These are phyloP conservation scores for Pueraria montana DNA, from an alignment of 306 rosid genomes.

Conservation along the genomic window DNA sequence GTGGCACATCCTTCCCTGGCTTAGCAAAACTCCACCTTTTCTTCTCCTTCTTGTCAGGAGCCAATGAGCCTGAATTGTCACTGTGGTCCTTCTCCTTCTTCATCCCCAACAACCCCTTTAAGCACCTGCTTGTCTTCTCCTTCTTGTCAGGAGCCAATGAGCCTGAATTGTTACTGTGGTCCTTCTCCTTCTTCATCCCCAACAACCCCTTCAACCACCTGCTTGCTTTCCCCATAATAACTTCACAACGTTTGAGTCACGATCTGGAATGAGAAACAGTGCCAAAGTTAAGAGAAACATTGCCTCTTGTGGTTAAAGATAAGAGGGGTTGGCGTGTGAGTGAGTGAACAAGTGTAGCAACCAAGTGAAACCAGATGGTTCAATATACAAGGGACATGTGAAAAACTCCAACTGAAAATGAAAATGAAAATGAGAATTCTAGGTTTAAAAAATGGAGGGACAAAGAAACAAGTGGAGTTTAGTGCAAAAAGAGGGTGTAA, in stretches of 20 bases:
- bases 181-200: constrained; percentile 88
- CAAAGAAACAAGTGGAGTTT: constrained; percentile 44
- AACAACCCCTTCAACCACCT: constrained; percentile 89
- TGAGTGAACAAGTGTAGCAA: constrained; percentile 45
- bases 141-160: constrained; percentile 51
- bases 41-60: too few relatives aligned
- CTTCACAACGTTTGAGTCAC: constrained; percentile 36
- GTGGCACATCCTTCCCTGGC: constrained; percentile 58
- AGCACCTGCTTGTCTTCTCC: too few relatives aligned
- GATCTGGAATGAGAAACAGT: constrained; percentile 45
- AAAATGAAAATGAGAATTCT: neutral
- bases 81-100: too few relatives aligned
- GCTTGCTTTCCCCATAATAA: constrained; percentile 74
- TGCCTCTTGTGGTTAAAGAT: neutral
- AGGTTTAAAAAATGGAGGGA: constrained; percentile 39
- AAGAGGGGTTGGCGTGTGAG: constrained; percentile 3
- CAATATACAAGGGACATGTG: constrained; percentile 8
- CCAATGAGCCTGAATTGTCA: too few relatives aligned
- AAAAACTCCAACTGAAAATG: neutral
- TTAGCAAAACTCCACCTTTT: constrained; percentile 89
- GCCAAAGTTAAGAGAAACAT: neutral
- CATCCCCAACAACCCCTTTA: too few relatives aligned
- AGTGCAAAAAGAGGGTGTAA: constrained; percentile 42
- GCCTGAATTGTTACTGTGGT: constrained; percentile 52
- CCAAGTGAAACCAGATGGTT: constrained; percentile 42